These are phyloP conservation scores for Sclerotinia trifoliorum DNA, from an alignment of 2,329 filamentous ascomycete species.

Conservation along the genomic window DNA sequence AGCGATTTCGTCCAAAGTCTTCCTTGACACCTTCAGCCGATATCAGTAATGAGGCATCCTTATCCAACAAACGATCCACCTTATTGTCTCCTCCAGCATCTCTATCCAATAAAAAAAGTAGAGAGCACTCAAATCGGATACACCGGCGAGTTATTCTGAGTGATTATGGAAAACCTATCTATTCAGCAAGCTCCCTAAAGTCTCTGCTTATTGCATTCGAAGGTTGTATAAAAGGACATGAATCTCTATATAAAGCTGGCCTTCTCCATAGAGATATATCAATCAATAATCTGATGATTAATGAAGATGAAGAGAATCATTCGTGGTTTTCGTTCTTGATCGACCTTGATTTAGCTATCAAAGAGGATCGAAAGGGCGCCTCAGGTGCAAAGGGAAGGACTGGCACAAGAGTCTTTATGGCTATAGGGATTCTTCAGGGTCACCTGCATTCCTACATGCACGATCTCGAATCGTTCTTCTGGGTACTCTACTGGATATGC, in stretches of 20 bases:
- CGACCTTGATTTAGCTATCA: constrained; percentile 43
- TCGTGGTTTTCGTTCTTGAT: constrained; percentile 38
- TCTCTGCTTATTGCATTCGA: constrained; percentile 41
- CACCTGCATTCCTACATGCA: constrained; percentile 40
- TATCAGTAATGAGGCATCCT: constrained; percentile 27
- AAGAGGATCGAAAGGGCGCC: constrained; percentile 17
- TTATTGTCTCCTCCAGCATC: neutral
- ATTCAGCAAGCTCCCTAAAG: constrained; percentile 43
- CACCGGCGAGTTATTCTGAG: constrained; percentile 44
- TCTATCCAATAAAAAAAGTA: neutral
- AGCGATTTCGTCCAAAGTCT: constrained; percentile 33
- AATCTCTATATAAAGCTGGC: constrained; percentile 39
- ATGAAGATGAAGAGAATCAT: constrained; percentile 18
- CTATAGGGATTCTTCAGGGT: constrained; percentile 40
- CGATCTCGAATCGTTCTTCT: constrained; percentile 41
- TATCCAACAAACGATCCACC: neutral
- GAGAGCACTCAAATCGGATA: constrained; percentile 42
- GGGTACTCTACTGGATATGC: constrained; percentile 19
- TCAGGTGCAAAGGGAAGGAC: constrained; percentile 33
- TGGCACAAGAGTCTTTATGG: constrained; percentile 43
- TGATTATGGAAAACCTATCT: constrained; percentile 46
- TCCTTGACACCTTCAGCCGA: constrained; percentile 36
- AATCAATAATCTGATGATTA: constrained; percentile 42
- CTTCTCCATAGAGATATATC: constrained; percentile 44
- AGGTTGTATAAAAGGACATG: constrained; percentile 42